Base-by-base conservation (phyloP, 2,329 filamentous ascomycete species). In the Pseudocercospora crystallina region DNA sequence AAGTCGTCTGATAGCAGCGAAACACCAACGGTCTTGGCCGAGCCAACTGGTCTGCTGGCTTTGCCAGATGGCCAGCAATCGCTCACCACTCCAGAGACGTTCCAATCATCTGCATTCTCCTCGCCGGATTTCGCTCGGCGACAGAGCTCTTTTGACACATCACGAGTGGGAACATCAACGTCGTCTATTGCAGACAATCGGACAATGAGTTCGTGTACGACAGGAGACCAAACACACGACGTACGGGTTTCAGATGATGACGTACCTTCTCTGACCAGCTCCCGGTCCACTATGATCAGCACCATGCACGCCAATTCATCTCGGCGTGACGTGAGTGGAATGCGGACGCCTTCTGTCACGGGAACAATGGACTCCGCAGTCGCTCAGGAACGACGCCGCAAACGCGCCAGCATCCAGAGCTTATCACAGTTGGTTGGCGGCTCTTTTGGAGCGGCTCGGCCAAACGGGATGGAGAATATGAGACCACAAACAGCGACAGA, bases 361-460 rank as follows among this genome's bases (percentile, higher is more conserved):
- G 65, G 66, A 41, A 65, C 67, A 4, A 70, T 70, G 43, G 71
- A 61, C 20, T 47, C 70, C 14, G 57, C 64, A 15, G 44, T 52
- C 8, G 48, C 58, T 13, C 69, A 72, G 20, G 66, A 68, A 37
- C 85, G 85, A 54, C 85, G 84, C 15, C 82, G 84, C 36, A 84
- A 89, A 63, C 81, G 88, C 47, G 86, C 85, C 3, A 91, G 87
- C 64, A 80, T 92, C 57, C 87, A 83, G 29, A 90, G 87, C 62
- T 74, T 92, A 29, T 89, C 87, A 58, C 82, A 87, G 42, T 76
- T 92, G 34, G 87, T 91, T 62, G 87, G 84, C 67, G 85, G 83
- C 58, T 84, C 84, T 2, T 86, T 89, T 60, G 85, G 84, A 8
- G 39, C 51, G 10, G n/a, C 56, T 34, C 51, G 53, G 34, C 15